Evolutionary conservation across 2,329 filamentous ascomycete genomes (phyloP).

Genomic region (Tolypocladium guangdongense): DNA sequence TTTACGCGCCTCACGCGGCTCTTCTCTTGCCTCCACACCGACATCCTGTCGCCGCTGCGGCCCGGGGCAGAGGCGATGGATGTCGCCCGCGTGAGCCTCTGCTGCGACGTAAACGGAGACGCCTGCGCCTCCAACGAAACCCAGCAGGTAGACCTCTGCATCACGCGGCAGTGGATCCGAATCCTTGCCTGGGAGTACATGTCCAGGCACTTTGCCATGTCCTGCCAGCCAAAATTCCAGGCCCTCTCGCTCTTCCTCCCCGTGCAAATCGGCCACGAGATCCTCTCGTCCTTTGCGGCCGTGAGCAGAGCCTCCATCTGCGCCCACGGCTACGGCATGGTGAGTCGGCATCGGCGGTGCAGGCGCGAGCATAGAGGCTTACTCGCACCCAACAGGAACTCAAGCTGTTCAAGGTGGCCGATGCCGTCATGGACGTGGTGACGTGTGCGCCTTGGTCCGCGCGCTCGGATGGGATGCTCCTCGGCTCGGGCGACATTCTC

Average conservation of each 20-base stretch:
- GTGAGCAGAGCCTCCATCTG: too few species aligned
- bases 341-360: too few species aligned
- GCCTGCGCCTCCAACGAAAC: slow-evolving; percentile 10
- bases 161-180: slow-evolving; percentile 17
- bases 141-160: slow-evolving; percentile 15
- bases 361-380: too few species aligned
- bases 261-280: slow-evolving; percentile 13
- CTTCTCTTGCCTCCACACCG: slow-evolving; percentile 12
- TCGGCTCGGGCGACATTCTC: too few species aligned
- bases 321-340: too few species aligned
- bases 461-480: too few species aligned
- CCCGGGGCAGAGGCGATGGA: too few species aligned
- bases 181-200: slow-evolving; percentile 17
- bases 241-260: slow-evolving; percentile 15
- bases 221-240: slow-evolving; percentile 11
- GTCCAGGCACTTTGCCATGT: slow-evolving; percentile 14
- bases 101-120: slow-evolving; percentile 7
- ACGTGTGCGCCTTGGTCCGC: too few species aligned
- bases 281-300: slow-evolving; percentile 5
- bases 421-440: too few species aligned
- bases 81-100: slow-evolving; percentile 4
- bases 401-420: too few species aligned
- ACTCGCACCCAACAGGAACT: too few species aligned
- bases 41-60: slow-evolving; percentile 4
- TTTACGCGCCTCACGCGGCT: slow-evolving; percentile 12